Percentiles rank a stretch among this genome's conserved stretches.
Conservation (phyloP, 768 basidiomycete genomes). For the Paxillus ammoniavirescens region DNA sequence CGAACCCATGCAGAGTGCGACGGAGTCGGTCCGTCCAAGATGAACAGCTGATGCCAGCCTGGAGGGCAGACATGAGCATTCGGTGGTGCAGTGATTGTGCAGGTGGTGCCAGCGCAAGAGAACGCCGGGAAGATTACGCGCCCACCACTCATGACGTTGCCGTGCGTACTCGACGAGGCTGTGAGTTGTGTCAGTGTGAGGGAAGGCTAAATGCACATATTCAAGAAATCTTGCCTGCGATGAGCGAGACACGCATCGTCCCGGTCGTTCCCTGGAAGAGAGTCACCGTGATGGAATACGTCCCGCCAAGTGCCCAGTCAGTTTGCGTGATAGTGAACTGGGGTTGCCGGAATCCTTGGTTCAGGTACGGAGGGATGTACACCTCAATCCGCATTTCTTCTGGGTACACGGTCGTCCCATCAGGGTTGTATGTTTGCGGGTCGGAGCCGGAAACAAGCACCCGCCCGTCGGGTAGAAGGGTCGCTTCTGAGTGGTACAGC, state of each 20-base stretch:
- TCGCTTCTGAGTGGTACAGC: constrained; percentile 77
- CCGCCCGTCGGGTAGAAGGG: constrained; percentile 71
- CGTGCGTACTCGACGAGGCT: constrained; percentile 77
- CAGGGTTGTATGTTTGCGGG: constrained; percentile 49
- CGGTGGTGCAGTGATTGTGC: constrained; percentile 78
- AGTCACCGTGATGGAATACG: constrained; percentile 50
- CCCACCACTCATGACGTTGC: constrained; percentile 68
- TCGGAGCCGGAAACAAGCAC: constrained; percentile 78
- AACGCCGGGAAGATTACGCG: constrained; percentile 74
- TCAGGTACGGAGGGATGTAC: constrained; percentile 87
- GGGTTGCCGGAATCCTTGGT: constrained; percentile 59
- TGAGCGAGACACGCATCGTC: constrained; percentile 59
- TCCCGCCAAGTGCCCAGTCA: constrained; percentile 62
- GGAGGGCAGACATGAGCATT: constrained; percentile 67
- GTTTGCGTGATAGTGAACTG: constrained; percentile 52
- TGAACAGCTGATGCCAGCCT: constrained; percentile 74
- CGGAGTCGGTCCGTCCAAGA: constrained; percentile 78
- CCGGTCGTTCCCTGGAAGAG: constrained; percentile 39
- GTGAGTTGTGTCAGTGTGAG: constrained; percentile 8
- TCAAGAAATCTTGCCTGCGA: constrained; percentile 49
- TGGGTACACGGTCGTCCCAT: constrained; percentile 46
- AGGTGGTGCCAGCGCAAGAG: constrained; percentile 62
- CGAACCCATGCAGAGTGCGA: constrained; percentile 74
- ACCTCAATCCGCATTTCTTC: constrained; percentile 79
- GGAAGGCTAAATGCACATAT: neutral